phyloP scores from a whole-genome alignment of 257 asterid genomes.

The Nyctanthes arbortristis region DNA sequence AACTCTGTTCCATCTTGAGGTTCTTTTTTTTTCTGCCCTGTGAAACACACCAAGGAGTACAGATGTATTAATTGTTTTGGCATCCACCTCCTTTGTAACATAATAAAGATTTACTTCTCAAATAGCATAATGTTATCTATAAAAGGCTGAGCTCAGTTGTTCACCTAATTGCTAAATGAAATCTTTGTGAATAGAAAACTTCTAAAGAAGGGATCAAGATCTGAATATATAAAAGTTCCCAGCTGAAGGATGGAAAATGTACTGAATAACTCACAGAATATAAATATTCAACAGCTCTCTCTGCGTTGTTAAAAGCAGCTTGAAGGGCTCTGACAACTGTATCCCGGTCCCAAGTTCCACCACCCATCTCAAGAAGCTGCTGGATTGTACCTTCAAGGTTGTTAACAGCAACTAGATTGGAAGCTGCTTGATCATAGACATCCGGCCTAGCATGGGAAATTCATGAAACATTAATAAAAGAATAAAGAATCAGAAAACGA shows the following conservation, averaged over 20 bases:
- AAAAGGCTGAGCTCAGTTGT: not conserved
- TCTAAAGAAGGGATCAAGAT: not conserved
- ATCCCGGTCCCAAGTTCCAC: conserved; percentile 41
- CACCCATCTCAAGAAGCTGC: conserved; percentile 21
- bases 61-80: not conserved
- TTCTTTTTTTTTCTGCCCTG: not conserved
- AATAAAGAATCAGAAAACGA: not conserved
- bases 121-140: not conserved
- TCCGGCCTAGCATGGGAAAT: conserved; percentile 27
- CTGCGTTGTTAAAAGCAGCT: conserved; percentile 88
- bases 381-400: conserved; percentile 19
- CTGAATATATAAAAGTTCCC: not conserved
- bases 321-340: conserved; percentile 79
- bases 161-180: not conserved
- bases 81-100: not conserved
- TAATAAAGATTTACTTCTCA: not conserved
- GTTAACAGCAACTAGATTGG: conserved; percentile 16
- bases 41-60: too few species aligned
- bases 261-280: conserved; percentile 59
- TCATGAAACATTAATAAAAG: not conserved
- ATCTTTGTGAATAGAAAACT: not conserved
- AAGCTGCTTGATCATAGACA: conserved; percentile 43
- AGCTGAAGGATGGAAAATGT: not conserved
- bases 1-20: not conserved
- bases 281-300: conserved; percentile 87